phyloP scores from a whole-genome alignment of 2,329 filamentous ascomycete species.

The Chaetomium sp. region DNA sequence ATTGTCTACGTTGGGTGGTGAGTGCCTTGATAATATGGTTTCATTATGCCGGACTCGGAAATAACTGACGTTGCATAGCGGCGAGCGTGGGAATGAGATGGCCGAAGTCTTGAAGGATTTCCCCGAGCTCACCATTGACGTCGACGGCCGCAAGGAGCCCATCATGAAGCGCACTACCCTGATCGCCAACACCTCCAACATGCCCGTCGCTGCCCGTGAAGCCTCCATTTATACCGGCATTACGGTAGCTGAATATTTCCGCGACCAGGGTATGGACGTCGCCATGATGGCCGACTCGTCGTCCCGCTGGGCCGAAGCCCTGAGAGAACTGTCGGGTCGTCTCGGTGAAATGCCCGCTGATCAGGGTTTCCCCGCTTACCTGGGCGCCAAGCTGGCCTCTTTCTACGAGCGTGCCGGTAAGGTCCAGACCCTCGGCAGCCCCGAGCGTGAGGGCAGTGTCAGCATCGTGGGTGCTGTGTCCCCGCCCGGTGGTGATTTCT shows the following conservation, averaged over 20 bases:
- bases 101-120: slow-evolving; percentile 99
- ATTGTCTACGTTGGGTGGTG: slow-evolving; percentile 83
- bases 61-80: slow-evolving; percentile 36
- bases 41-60: background rate
- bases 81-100: slow-evolving; percentile 98
- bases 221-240: slow-evolving; percentile 98
- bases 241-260: slow-evolving; percentile 92
- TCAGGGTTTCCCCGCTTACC: slow-evolving; percentile 97
- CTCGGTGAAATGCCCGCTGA: slow-evolving; percentile 99
- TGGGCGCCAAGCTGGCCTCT: slow-evolving; percentile 92
- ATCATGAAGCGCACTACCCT: slow-evolving; percentile 99
- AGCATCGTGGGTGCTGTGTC: slow-evolving; percentile 97
- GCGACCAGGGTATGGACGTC: slow-evolving; percentile 93
- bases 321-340: slow-evolving; percentile 97
- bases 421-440: slow-evolving; percentile 77
- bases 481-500: slow-evolving; percentile 97
- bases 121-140: slow-evolving; percentile 91
- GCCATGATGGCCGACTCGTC: slow-evolving; percentile 99
- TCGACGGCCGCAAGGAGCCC: slow-evolving; percentile 90
- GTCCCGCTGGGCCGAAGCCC: slow-evolving; percentile 95
- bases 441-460: slow-evolving; percentile 83
- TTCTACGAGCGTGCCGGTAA: slow-evolving; percentile 99
- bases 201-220: slow-evolving; percentile 97
- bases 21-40: background rate
- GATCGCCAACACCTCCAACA: slow-evolving; percentile 99